Base-by-base conservation (phyloP, 805 yeast species). In the Metschnikowia santaceciliae region DNA sequence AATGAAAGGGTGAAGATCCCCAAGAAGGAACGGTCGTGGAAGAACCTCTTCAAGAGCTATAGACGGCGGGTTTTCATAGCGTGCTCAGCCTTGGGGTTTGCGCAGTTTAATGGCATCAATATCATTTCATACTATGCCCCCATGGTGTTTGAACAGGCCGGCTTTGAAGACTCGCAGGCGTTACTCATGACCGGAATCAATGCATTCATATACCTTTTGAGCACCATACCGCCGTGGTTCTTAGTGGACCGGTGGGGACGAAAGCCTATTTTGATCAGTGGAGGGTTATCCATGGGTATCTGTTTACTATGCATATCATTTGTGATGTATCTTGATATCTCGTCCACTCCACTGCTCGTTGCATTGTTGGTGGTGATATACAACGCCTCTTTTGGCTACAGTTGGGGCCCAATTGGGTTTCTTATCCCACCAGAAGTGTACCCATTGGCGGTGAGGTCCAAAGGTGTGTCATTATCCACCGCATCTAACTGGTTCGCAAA, bases 81-180 rank as follows among this genome's bases (percentile, higher is more conserved):
- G 17, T 74, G 78, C 53, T 69, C 74, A 19, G 74, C 77, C 10
- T 60, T 74, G 58, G 74, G 70, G 10, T 73, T 73, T 63, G 78
- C 78, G 17, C 78, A 74, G 53, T 70, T 74, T 51, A 74, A 74
- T 51, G 86, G 86, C 20, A 81, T 81, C 56, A 82, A 82, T 59
- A 72, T 81, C 48, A 77, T 82, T 38, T 74, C 81, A 0, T 81
- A 80, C 60, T 82, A 81, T 55, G 83, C 85, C 0, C 82, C 83
- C 4, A 70, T 78, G 60, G 79, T 81, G 44, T 80, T 78, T 56
- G 75, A 74, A 51, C 64, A 70, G 32, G 78, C 78, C 1, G 78
- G 78, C 8, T 74, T 73, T 60, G 71, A 64, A 53, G 68, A 73
- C 53, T 63, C 74, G 36, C 64, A 68, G 47, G 77, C 78, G 1